Base-by-base conservation (phyloP, 192 early-diverging fungal species). In the Linderina pennispora region DNA sequence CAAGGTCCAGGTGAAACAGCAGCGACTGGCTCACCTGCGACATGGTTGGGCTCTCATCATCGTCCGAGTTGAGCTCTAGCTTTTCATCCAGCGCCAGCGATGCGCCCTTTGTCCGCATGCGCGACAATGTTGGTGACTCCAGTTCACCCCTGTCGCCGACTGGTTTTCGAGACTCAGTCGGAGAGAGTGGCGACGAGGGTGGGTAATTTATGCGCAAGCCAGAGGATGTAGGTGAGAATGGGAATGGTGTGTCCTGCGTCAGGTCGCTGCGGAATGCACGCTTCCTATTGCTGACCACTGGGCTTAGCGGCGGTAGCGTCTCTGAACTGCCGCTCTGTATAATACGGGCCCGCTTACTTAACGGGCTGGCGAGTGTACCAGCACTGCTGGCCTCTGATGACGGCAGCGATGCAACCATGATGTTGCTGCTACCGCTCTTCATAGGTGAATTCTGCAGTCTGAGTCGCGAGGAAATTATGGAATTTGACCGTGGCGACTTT, bases 261-360 rank as follows among this genome's bases (percentile, higher is more conserved):
- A 53, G 18, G 9, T 64, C 68, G 2, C 44, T 43, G 18, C 62
- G 61, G 4, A 60, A 23, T 13, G 57, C 33, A 31, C 68, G 68
- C 33, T 56, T 59, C 41, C 68, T 62, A 41, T 23, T 59, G 53
- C 73, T 75, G 11, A 75, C 61, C 8, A 75, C 62, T 10, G 73
- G 73, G 39, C 73, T 75, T 9, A 75, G 62, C 7, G 73, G 73
- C 10, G 73, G 73, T 23, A 75, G 47, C 35, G 61, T 65, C 34
- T 65, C 62, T 16, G 73, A 65, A 31, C 65, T 75, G 53, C 54
- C 52, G 9, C 46, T 55, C 25, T 70, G 66, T 4, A 70, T 43
- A 20, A 70, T 62, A 24, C 66, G 66, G 11, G 66, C 66, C 1
- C 66, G 55, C 23, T 70, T 70, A 40, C 40, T 70, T 22, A 70